These are phyloP conservation scores for Fusarium humuli DNA, from an alignment of 2,329 filamentous ascomycete species.

Conservation along the genomic window DNA sequence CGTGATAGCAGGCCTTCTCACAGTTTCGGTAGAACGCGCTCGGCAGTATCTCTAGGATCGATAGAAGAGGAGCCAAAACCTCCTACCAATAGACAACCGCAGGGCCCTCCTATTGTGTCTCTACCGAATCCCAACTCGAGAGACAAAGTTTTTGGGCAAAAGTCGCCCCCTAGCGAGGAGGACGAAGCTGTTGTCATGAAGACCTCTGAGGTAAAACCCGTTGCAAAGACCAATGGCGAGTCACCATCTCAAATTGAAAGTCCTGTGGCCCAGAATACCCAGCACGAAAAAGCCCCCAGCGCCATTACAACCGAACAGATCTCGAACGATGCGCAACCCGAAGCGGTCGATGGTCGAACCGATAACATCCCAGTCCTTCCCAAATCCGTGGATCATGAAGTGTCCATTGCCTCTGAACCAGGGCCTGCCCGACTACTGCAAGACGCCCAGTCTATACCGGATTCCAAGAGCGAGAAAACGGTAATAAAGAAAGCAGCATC, in stretches of 20 bases:
- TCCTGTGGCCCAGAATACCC: constrained; percentile 16
- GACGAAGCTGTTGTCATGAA: constrained; percentile 56
- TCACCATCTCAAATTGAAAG: constrained; percentile 33
- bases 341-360: constrained; percentile 2
- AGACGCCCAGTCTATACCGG: neutral
- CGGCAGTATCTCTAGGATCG: constrained; percentile 57
- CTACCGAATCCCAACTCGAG: constrained; percentile 40
- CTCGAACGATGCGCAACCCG: neutral
- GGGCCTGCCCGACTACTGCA: neutral
- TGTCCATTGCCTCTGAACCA: neutral
- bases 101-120: constrained; percentile 35
- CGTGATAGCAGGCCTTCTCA: constrained; percentile 51
- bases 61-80: constrained; percentile 59
- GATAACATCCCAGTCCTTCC: neutral
- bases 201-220: constrained; percentile 35
- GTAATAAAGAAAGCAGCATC: constrained; percentile 3
- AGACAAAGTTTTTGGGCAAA: constrained; percentile 32
- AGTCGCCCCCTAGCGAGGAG: constrained; percentile 51
- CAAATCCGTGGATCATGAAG: constrained; percentile 6
- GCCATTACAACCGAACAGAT: constrained; percentile 2
- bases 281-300: constrained; percentile 1
- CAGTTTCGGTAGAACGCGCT: constrained; percentile 52
- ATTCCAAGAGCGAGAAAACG: constrained; percentile 1
- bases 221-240: constrained; percentile 21
- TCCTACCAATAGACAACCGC: constrained; percentile 13